A percentile compares a stretch with the other conserved stretches of the same genome.
Conservation (phyloP, 1,284 basidiomycete species). For the Inonotus hispidus region DNA sequence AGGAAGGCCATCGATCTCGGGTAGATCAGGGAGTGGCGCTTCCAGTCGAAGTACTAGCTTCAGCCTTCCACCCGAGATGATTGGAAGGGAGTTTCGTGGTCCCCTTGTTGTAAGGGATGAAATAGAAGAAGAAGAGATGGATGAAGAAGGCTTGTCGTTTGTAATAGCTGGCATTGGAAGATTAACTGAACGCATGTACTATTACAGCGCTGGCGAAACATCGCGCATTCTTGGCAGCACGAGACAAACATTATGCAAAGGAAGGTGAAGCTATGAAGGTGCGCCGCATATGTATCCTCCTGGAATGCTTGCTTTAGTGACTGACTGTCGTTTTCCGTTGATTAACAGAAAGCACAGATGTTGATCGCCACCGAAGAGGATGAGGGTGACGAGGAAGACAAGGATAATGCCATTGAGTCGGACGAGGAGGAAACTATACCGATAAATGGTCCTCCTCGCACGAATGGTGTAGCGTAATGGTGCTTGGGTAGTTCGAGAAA, state of each 20-base stretch:
- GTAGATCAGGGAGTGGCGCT: conserved; percentile 51
- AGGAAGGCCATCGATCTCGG: conserved; percentile 43
- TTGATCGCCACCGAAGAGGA: conserved; percentile 68
- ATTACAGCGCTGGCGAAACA: conserved; percentile 70
- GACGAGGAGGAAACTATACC: conserved; percentile 20
- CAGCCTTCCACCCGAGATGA: conserved; percentile 64
- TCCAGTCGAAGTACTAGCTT: conserved; percentile 83
- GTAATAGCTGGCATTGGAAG: not conserved
- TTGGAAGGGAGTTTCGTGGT: conserved; percentile 45
- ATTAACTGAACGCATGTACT: not conserved
- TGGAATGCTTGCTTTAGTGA: not conserved
- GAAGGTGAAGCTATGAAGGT: conserved; percentile 93
- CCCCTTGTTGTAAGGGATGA: conserved; percentile 46
- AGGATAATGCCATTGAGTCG: conserved; percentile 27
- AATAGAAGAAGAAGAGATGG: conserved; percentile 78
- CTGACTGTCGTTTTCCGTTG: conserved; percentile 4
- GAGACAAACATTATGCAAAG: conserved; percentile 84
- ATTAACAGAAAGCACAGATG: conserved; percentile 52
- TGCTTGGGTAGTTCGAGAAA: not conserved
- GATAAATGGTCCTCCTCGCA: not conserved
- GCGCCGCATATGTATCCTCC: conserved; percentile 17
- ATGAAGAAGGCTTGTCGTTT: conserved; percentile 66
- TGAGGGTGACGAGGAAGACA: conserved; percentile 34
- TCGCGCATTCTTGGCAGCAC: conserved; percentile 75
- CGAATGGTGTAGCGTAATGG: conserved; percentile 7